Conservation (phyloP, 768 basidiomycete genomes). For the Pleurotus cornucopiae region DNA sequence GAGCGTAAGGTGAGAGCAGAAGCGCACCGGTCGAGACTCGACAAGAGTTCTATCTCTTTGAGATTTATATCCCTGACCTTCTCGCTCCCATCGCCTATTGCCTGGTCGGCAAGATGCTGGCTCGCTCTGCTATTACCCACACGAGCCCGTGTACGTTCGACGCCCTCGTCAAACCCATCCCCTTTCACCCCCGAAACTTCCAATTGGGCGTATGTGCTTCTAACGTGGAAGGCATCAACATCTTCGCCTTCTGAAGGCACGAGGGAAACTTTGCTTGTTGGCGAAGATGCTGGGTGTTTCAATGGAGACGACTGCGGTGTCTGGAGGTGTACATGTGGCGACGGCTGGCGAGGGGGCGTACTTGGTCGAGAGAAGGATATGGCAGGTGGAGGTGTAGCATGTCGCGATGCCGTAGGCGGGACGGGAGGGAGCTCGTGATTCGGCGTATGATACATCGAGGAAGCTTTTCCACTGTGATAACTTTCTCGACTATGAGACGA, state of each 20-base stretch:
- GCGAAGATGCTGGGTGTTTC: constrained; percentile 30
- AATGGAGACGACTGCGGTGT: constrained; percentile 26
- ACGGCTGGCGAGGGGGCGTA: constrained; percentile 17
- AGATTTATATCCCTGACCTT: constrained; percentile 63
- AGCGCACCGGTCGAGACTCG: constrained; percentile 83
- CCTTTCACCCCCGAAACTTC: constrained; percentile 88
- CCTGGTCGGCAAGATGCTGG: constrained; percentile 53
- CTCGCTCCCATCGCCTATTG: constrained; percentile 52
- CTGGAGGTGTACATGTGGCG: constrained; percentile 16
- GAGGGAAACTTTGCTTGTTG: constrained; percentile 54
- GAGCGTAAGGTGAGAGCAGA: constrained; percentile 3
- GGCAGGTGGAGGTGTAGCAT: constrained; percentile 20
- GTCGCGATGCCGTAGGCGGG: constrained; percentile 22
- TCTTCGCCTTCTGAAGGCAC: constrained; percentile 79
- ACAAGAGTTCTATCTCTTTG: constrained; percentile 70
- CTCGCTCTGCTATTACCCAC: constrained; percentile 50
- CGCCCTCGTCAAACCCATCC: constrained; percentile 91
- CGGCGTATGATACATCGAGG: constrained; percentile 24
- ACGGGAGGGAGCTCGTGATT: constrained; percentile 21
- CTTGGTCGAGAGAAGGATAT: constrained; percentile 14
- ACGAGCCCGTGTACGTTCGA: constrained; percentile 87
- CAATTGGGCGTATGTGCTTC: constrained; percentile 86
- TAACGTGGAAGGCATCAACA: constrained; percentile 75
- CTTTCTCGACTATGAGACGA: constrained; percentile 23
- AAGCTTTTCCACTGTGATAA: constrained; percentile 20